Base-by-base conservation (phyloP, 768 basidiomycete species). In the Lactifluus rugatus region DNA sequence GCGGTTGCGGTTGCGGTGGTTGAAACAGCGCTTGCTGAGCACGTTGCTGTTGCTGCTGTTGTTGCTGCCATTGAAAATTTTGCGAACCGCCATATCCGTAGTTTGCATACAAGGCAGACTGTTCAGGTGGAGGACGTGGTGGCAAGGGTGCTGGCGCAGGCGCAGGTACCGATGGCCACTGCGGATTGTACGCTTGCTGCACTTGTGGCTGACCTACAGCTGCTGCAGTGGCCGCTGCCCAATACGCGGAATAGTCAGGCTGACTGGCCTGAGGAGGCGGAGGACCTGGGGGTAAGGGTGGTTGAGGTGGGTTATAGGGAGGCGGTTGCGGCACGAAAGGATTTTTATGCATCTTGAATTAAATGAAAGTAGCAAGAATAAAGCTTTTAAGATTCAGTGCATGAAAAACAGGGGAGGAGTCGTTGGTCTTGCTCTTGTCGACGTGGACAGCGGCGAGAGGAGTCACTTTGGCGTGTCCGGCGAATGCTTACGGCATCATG, bases 91-190 rank as follows among this genome's bases (percentile, higher is more conserved):
- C 89, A 69, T 95, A 94, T 32, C 92, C 92, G 67, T 94, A 94
- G 68, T 93, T 93, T 1, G 90, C 89, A 67, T 93, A 94, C 21
- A 93, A 72, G 25, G 87, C 84, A 67, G 84, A 87, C 67, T 92
- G 89, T 64, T 91, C 87, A 14, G 86, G 76, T 32, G 87, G 76
- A 32, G 86, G 85, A 49, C 84, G 75, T 45, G 83, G 78, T 36
- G 82, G 78, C 10, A 60, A 56, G 23, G 68, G 62, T 25, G 68
- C 67, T 36, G 70, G 68, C 23, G 68, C 68, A 34, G 34, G 34
- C 67, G 83, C 85, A 3, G 82, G 76, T 14, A 81, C 69, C 26
- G 56, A 57, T 52, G 74, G 75, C 85, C 84, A 87, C 69, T 88
- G 85, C 13, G 84, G 78, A 60, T 76, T 80, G 64, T 84, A 87